These are phyloP conservation scores for Sanghuangporus sanghuang DNA, from an alignment of 1,284 basidiomycete species.

Conservation along the genomic window DNA sequence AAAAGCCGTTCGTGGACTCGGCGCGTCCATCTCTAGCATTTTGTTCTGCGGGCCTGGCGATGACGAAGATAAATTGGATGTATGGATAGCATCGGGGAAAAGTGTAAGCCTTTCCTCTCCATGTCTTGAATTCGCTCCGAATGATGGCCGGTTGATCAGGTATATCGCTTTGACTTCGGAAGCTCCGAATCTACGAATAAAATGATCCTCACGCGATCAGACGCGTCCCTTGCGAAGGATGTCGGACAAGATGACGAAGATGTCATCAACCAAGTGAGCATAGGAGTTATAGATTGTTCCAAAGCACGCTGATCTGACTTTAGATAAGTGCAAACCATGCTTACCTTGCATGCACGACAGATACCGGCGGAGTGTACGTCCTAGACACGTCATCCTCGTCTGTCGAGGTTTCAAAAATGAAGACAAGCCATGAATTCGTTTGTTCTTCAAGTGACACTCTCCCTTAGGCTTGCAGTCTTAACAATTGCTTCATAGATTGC, in stretches of 20 bases:
- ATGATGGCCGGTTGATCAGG: background rate
- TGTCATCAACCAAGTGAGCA: constrained; percentile 60
- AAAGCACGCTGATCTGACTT: constrained; percentile 28
- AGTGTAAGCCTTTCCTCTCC: constrained; percentile 35
- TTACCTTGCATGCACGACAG: constrained; percentile 61
- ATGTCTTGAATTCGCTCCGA: background rate
- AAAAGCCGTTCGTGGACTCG: constrained; percentile 57
- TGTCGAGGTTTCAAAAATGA: constrained; percentile 47
- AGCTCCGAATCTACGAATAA: constrained; percentile 24
- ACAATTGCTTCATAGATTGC: constrained; percentile 48
- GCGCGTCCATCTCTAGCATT: constrained; percentile 56
- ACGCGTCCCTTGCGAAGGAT: constrained; percentile 40
- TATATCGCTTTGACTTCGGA: constrained; percentile 22
- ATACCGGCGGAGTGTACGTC: constrained; percentile 61
- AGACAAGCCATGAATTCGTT: constrained; percentile 57
- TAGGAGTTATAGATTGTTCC: constrained; percentile 5
- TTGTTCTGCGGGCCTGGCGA: constrained; percentile 28
- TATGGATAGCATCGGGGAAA: constrained; percentile 60
- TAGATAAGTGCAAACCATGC: constrained; percentile 57
- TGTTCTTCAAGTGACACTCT: constrained; percentile 23
- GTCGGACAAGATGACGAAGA: constrained; percentile 52
- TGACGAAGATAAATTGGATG: constrained; percentile 22
- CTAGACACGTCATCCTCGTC: constrained; percentile 47
- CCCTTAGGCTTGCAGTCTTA: constrained; percentile 12
- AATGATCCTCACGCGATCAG: constrained; percentile 42